Percentiles rank a stretch among this genome's conserved stretches.
Conservation (phyloP, 768 basidiomycete species). For the Russula sp. region DNA sequence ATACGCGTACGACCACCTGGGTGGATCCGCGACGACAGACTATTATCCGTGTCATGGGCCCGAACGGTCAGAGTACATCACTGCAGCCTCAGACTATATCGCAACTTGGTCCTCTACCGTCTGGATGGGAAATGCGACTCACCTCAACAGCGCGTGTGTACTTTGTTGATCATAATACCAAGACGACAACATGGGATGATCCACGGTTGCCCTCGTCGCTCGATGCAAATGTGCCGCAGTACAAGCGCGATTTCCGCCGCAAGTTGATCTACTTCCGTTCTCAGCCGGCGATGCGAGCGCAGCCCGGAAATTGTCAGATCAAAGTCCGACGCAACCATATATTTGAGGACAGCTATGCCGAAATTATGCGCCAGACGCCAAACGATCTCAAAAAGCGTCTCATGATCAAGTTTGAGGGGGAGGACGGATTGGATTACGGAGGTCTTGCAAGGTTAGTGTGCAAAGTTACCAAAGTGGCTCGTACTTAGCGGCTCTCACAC, state of each 20-base stretch:
- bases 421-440: slow-evolving; percentile 98
- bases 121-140: slow-evolving; percentile 99
- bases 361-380: slow-evolving; percentile 99
- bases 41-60: slow-evolving; percentile 93
- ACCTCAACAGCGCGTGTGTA: slow-evolving; percentile 97
- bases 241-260: slow-evolving; percentile 98
- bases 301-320: slow-evolving; percentile 98
- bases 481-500: slow-evolving; percentile 5
- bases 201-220: slow-evolving; percentile 91
- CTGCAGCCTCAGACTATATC: slow-evolving; percentile 94
- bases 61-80: slow-evolving; percentile 78
- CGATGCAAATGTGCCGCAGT: slow-evolving; percentile 96
- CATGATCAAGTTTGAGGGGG: slow-evolving; percentile 99
- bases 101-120: slow-evolving; percentile 93
- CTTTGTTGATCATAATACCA: slow-evolving; percentile 99
- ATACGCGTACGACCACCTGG: slow-evolving; percentile 99
- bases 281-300: slow-evolving; percentile 95
- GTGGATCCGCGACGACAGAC: slow-evolving; percentile 97
- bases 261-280: slow-evolving; percentile 99
- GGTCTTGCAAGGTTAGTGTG: slow-evolving; percentile 80
- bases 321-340: slow-evolving; percentile 97
- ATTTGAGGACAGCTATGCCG: slow-evolving; percentile 98
- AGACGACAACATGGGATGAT: slow-evolving; percentile 99
- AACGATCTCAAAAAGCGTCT: slow-evolving; percentile 97
- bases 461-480: background rate